Evolutionary conservation across 176 grass and related monocot species (phyloP).

Genomic region (Zea mays): Zm-B73-REFERENCE-NAM-5.0 NC_050097.1:236338501-236339000

Average conservation of each 20-base stretch:
- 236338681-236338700: conserved; percentile 94
- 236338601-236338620: conserved; percentile 92
- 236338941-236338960: not conserved
- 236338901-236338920: not conserved
- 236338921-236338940: not conserved
- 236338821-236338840: conserved; percentile 7
- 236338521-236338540: not conserved
- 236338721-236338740: conserved; percentile 99
- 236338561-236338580: conserved; percentile 82
- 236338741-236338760: conserved; percentile 33
- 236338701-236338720: no score
- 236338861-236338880: not conserved
- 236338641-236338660: conserved; percentile 90
- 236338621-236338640: conserved; percentile 92
- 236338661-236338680: conserved; percentile 76
- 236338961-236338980: not conserved
- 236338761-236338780: conserved; percentile 2
- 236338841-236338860: not conserved
- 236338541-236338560: conserved; percentile 23
- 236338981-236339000: not conserved
- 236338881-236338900: not conserved
- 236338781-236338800: not conserved
- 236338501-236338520: not conserved
- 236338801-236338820: not conserved
- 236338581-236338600: conserved; percentile 96